A percentile compares a stretch with the other conserved stretches of the same genome.
Evolutionary conservation across 1,284 basidiomycete genomes (phyloP).

Genomic region (Polyporus tsugae): DNA sequence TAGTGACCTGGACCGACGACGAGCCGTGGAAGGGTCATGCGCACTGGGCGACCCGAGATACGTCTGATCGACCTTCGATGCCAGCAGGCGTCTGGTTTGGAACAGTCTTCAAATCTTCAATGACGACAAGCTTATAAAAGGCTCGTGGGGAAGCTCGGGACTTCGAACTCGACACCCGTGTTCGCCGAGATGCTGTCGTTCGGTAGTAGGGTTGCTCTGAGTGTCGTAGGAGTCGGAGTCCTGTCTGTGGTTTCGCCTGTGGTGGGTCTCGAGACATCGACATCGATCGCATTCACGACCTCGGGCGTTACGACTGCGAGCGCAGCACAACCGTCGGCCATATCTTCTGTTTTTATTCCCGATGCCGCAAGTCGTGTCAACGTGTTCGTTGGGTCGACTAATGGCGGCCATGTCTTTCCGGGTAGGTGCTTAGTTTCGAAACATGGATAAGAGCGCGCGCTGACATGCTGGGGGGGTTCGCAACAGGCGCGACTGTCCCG

Average conservation of each 20-base stretch:
- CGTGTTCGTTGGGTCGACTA: slow-evolving; percentile 65
- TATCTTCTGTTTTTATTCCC: slow-evolving; percentile 16
- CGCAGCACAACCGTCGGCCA: background rate
- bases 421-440: slow-evolving; percentile 44
- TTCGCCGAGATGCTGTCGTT: slow-evolving; percentile 9
- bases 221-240: slow-evolving; percentile 2
- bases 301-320: slow-evolving; percentile 7
- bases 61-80: slow-evolving; percentile 25
- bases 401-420: slow-evolving; percentile 70
- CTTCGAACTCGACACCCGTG: background rate
- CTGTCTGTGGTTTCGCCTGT: background rate
- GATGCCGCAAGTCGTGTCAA: slow-evolving; percentile 52
- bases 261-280: slow-evolving; percentile 13
- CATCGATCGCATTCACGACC: slow-evolving; percentile 12
- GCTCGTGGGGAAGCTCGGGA: background rate
- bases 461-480: background rate
- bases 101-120: background rate
- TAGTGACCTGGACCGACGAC: background rate
- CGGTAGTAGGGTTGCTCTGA: slow-evolving; percentile 4
- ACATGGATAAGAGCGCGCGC: background rate
- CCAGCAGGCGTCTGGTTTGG: slow-evolving; percentile 2
- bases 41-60: background rate
- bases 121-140: background rate
- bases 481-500: slow-evolving; percentile 63
- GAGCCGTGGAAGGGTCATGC: background rate